These are phyloP conservation scores for Pseudocercospora fijiensis DNA, from an alignment of 2,329 filamentous ascomycete genomes.

Conservation along the genomic window DNA sequence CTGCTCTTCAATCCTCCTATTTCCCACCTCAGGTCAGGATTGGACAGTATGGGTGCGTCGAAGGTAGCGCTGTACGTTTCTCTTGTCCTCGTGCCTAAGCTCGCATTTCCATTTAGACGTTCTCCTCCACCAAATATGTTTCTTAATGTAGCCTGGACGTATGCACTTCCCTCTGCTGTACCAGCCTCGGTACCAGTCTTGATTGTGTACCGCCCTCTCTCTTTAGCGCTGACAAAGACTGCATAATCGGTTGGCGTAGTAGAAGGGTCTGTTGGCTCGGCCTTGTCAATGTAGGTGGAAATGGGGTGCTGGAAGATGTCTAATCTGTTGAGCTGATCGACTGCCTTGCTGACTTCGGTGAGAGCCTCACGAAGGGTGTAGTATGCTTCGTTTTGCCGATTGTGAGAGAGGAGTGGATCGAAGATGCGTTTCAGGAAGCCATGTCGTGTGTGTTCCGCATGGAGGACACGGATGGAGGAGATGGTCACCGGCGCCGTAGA, in stretches of 20 bases:
- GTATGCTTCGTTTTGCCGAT: slow-evolving; percentile 43
- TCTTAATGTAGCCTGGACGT: slow-evolving; percentile 79
- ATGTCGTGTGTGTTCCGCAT: slow-evolving; percentile 77
- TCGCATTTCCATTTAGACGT: slow-evolving; percentile 81
- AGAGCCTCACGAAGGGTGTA: slow-evolving; percentile 82
- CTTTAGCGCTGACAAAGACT: slow-evolving; percentile 72
- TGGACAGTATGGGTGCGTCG: slow-evolving; percentile 76
- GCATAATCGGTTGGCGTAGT: slow-evolving; percentile 76
- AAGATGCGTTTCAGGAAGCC: slow-evolving; percentile 81
- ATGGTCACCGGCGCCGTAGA: slow-evolving; percentile 84
- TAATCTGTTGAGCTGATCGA: slow-evolving; percentile 74
- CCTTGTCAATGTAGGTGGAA: slow-evolving; percentile 76
- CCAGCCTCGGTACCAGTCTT: slow-evolving; percentile 95
- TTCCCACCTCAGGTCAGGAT: slow-evolving; percentile 77
- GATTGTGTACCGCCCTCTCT: slow-evolving; percentile 79
- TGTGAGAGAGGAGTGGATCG: slow-evolving; percentile 69
- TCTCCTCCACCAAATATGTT: slow-evolving; percentile 96
- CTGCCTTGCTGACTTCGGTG: slow-evolving; percentile 66
- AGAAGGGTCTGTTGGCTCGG: slow-evolving; percentile 65
- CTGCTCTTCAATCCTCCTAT: slow-evolving; percentile 77
- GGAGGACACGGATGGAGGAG: slow-evolving; percentile 78
- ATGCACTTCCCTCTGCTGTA: slow-evolving; percentile 90
- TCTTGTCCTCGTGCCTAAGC: slow-evolving; percentile 82
- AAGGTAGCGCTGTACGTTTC: slow-evolving; percentile 88
- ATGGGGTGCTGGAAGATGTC: slow-evolving; percentile 86